Conservation (phyloP, 805 yeast species). For the Peterozyma xylosa region DNA sequence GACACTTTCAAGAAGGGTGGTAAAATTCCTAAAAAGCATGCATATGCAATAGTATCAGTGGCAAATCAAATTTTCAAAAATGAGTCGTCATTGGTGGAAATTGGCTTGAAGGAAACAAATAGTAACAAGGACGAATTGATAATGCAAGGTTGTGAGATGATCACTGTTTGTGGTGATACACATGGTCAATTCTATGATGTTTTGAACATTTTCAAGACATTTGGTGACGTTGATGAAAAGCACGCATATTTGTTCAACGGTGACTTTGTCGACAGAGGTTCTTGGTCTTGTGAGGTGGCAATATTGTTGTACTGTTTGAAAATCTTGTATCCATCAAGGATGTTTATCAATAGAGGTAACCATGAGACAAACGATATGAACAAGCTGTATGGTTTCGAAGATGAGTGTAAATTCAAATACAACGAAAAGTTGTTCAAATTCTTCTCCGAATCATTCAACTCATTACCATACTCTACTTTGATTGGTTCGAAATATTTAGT, state of each 20-base stretch:
- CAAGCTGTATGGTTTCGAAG: conserved; percentile 92
- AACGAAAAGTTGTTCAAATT: conserved; percentile 71
- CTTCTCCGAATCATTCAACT: conserved; percentile 79
- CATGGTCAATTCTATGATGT: conserved; percentile 96
- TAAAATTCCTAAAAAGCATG: conserved; percentile 71
- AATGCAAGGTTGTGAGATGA: conserved; percentile 29
- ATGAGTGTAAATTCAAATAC: conserved; percentile 90
- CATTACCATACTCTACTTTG: conserved; percentile 79
- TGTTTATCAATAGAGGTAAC: conserved; percentile 87
- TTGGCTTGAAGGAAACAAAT: conserved; percentile 30
- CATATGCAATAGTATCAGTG: conserved; percentile 70
- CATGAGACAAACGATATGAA: conserved; percentile 98
- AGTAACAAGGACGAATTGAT: conserved; percentile 36
- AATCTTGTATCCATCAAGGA: conserved; percentile 58
- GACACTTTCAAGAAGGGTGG: conserved; percentile 68
- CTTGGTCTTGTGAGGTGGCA: conserved; percentile 98
- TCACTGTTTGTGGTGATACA: conserved; percentile 94
- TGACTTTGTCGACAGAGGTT: conserved; percentile 96
- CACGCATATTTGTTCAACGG: conserved; percentile 90
- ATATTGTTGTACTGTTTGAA: conserved; percentile 71
- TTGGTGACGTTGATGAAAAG: conserved; percentile 58
- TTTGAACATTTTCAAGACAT: conserved; percentile 64
- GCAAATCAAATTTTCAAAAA: conserved; percentile 54
- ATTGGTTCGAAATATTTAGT: conserved; percentile 75
- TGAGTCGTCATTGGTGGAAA: conserved; percentile 74